Percentiles rank a stretch among this genome's conserved stretches.
These are phyloP conservation scores for Fusarium torulosum DNA, from an alignment of 2,329 filamentous ascomycete species.

Conservation along the genomic window DNA sequence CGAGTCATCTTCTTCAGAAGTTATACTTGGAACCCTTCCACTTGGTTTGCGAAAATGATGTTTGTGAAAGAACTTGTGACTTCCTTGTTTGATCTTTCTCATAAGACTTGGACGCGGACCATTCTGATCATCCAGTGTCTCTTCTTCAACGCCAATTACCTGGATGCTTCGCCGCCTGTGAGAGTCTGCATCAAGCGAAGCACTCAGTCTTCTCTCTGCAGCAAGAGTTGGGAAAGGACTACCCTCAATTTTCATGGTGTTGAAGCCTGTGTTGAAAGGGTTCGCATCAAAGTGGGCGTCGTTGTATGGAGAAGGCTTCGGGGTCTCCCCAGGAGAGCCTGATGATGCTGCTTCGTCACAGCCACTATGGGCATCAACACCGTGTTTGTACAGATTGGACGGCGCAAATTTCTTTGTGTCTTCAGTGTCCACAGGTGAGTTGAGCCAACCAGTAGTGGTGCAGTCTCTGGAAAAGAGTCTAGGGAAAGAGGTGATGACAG, in stretches of 20 bases:
- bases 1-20: slow-evolving; percentile 5
- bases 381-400: slow-evolving; percentile 47
- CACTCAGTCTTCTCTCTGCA: slow-evolving; percentile 38
- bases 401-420: slow-evolving; percentile 13
- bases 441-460: slow-evolving; percentile 52
- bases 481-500: slow-evolving; percentile 54
- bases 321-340: slow-evolving; percentile 22
- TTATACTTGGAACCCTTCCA: slow-evolving; percentile 5
- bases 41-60: slow-evolving; percentile 38
- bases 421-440: slow-evolving; percentile 39
- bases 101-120: slow-evolving; percentile 46
- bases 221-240: slow-evolving; percentile 5
- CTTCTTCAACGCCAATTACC: slow-evolving; percentile 10
- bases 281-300: slow-evolving; percentile 42
- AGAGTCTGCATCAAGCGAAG: slow-evolving; percentile 43
- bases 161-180: slow-evolving; percentile 48
- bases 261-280: slow-evolving; percentile 38
- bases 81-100: slow-evolving; percentile 47
- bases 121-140: slow-evolving; percentile 20
- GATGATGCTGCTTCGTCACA: slow-evolving; percentile 14
- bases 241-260: neutral
- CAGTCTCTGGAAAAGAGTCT: slow-evolving; percentile 50
- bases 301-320: slow-evolving; percentile 27
- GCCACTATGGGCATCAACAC: slow-evolving; percentile 50
- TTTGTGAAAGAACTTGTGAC: slow-evolving; percentile 44